Base-by-base conservation (phyloP, 306 rosid species). In the Gillenia trifoliata region DNA sequence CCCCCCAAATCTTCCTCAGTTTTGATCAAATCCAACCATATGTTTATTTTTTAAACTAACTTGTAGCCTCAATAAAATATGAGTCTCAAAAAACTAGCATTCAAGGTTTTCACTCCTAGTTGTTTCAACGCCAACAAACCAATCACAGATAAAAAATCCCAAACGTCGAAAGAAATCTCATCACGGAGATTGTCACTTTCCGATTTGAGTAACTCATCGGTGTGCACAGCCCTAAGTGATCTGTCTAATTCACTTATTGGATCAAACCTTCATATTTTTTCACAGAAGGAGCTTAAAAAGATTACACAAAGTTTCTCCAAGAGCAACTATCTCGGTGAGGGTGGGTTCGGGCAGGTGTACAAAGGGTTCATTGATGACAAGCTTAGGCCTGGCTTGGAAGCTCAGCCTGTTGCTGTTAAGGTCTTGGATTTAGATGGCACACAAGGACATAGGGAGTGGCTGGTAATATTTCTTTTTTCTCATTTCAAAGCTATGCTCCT, bases 381-480 rank as follows among this genome's bases (percentile, higher is more conserved):
- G 65, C 72, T 92, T 29, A 82, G 87, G 88, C 77, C 87, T 49
- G 73, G 88, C 5, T 83, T 94, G 80, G 57, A 64, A 80, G 69
- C 92, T 70, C 90, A 78, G 52, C 69, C 73, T 50, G 96, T 94
- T 10, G 99, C 99, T 36, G 96, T 94, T 55, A 94, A 94, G 78
- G 74, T 82, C 61, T 78, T 94, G 49, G 91, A 94, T 57, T 90
- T 92, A 82, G 92, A 88, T 80, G 93, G 99, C 57, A 86, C 81
- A 75, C 99, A 94, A 79, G 99, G 99, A 10, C 99, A 94, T 50
- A 81, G 93, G 73, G 99, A 94, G 87, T 94, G 98, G 98, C 82
- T 94, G 96, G 98, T 92, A 81, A 83, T 88, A 28, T 34, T 68
- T 23, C 10, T 26, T 34, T 16, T 6, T 5, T 4, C 9, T 4